phyloP scores from a whole-genome alignment of 1,284 basidiomycete genomes.

The Cryptococcus hybrid region DNA sequence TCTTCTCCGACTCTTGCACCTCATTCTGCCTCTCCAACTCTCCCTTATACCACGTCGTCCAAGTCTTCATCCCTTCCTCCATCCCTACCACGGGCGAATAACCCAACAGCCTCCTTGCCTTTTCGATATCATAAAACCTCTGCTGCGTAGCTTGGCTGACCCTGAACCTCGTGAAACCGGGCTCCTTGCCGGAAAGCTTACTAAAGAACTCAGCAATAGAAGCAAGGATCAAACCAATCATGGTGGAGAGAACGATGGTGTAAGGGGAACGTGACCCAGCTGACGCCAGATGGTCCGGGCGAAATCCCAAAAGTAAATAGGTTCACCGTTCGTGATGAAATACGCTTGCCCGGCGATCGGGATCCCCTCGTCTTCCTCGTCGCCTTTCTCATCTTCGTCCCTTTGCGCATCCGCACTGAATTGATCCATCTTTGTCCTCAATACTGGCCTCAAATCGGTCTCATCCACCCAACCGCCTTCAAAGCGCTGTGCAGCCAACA shows the following conservation, averaged over 20 bases:
- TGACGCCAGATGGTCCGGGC: conserved; percentile 79
- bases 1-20: conserved; percentile 29
- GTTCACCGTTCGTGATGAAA: conserved; percentile 98
- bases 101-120: conserved; percentile 83
- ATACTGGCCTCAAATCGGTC: conserved; percentile 57
- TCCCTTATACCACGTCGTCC: conserved; percentile 44
- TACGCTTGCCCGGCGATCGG: conserved; percentile 90
- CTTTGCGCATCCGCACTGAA: conserved; percentile 51
- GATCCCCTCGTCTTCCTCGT: conserved; percentile 52
- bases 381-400: conserved; percentile 12
- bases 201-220: conserved; percentile 71
- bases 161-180: conserved; percentile 86
- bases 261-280: conserved; percentile 62
- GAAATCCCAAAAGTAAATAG: conserved; percentile 96
- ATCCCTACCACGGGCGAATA: conserved; percentile 90
- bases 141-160: conserved; percentile 66
- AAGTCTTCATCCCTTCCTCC: conserved; percentile 76
- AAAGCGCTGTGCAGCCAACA: conserved; percentile 59
- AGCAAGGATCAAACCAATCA: conserved; percentile 68
- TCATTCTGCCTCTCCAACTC: conserved; percentile 35
- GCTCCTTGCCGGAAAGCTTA: conserved; percentile 73
- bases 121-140: conserved; percentile 94
- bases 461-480: conserved; percentile 47
- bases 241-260: conserved; percentile 61
- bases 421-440: conserved; percentile 60